Percentiles rank a stretch among this genome's conserved stretches.
These are phyloP conservation scores for Colletotrichum higginsianum DNA, from an alignment of 2,329 filamentous ascomycete species.

Conservation along the genomic window DNA sequence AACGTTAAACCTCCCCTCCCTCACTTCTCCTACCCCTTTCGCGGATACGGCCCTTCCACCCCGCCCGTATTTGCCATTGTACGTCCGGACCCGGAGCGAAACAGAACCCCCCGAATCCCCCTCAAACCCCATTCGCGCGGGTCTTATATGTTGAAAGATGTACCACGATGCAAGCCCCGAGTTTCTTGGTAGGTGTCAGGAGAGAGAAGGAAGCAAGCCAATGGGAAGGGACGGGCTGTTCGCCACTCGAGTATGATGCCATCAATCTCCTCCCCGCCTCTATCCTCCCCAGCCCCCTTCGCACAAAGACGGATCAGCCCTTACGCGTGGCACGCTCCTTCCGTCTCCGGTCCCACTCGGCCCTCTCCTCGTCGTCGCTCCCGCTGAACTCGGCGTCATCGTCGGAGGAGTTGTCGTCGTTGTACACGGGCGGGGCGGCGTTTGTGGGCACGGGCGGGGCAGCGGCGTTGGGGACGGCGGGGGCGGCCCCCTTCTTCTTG, in stretches of 20 bases:
- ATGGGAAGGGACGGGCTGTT: not conserved
- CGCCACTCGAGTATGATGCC: not conserved
- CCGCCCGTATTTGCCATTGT: not conserved
- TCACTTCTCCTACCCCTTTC: not conserved
- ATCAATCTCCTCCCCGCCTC: not conserved
- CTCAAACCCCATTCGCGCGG: not conserved
- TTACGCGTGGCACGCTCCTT: slow-evolving; percentile 55
- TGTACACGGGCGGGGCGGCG: slow-evolving; percentile 40
- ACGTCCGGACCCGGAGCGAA: not conserved
- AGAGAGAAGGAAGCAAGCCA: not conserved
- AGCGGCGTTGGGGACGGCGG: slow-evolving; percentile 32
- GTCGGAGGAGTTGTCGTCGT: slow-evolving; percentile 51
- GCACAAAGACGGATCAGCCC: slow-evolving; percentile 17
- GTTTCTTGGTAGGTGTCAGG: not conserved
- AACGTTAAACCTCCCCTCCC: not conserved
- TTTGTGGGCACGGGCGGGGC: slow-evolving; percentile 42
- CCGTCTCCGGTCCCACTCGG: slow-evolving; percentile 71
- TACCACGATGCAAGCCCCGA: not conserved
- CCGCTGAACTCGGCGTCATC: slow-evolving; percentile 75
- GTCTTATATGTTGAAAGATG: not conserved
- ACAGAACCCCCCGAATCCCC: too few relatives aligned
- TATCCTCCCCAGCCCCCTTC: not conserved
- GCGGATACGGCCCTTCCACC: not conserved
- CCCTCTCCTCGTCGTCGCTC: slow-evolving; percentile 75
- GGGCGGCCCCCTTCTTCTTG: slow-evolving; percentile 25